Percentiles rank a stretch among this genome's conserved stretches.
These are phyloP conservation scores for Suzukiozyma palmioleophila DNA, from an alignment of 1,139 yeast genomes.

Conservation along the genomic window DNA sequence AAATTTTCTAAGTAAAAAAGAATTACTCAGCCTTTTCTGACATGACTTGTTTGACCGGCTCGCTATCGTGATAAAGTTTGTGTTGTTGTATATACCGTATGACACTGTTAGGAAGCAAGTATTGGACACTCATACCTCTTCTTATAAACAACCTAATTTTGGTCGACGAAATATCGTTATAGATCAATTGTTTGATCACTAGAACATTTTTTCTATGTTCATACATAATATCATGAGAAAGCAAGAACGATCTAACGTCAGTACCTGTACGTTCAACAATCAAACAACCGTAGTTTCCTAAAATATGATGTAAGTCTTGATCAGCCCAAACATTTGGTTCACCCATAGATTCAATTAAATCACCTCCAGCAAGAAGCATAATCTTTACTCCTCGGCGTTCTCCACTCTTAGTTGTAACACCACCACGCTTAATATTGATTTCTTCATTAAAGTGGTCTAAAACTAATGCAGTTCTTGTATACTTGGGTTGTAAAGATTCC, in stretches of 20 bases:
- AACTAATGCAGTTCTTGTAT: constrained; percentile 92
- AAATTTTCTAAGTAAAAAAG: neutral
- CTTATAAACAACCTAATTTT: constrained; percentile 88
- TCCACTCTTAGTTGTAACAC: constrained; percentile 71
- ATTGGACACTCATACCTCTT: constrained; percentile 96
- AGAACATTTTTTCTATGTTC: constrained; percentile 91
- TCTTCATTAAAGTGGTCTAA: constrained; percentile 96
- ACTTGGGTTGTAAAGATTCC: constrained; percentile 90
- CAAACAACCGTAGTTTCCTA: constrained; percentile 93
- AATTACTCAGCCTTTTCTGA: constrained; percentile 42
- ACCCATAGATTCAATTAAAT: constrained; percentile 97
- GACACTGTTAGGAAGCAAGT: constrained; percentile 88
- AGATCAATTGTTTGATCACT: constrained; percentile 91
- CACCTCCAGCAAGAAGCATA: constrained; percentile 97
- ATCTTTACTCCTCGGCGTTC: constrained; percentile 83
- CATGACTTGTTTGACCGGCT: constrained; percentile 91
- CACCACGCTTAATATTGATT: constrained; percentile 84
- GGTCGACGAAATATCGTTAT: constrained; percentile 93
- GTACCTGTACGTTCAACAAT: constrained; percentile 96
- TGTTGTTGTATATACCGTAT: constrained; percentile 93
- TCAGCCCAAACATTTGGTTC: constrained; percentile 99
- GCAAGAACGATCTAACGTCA: constrained; percentile 86
- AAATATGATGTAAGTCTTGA: constrained; percentile 86
- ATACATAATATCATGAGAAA: constrained; percentile 94
- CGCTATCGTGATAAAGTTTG: constrained; percentile 79